A percentile compares a stretch with the other conserved stretches of the same genome.
These are phyloP conservation scores for Eucalyptus polybractea DNA, from an alignment of 345 rosid species.

Conservation along the genomic window DNA sequence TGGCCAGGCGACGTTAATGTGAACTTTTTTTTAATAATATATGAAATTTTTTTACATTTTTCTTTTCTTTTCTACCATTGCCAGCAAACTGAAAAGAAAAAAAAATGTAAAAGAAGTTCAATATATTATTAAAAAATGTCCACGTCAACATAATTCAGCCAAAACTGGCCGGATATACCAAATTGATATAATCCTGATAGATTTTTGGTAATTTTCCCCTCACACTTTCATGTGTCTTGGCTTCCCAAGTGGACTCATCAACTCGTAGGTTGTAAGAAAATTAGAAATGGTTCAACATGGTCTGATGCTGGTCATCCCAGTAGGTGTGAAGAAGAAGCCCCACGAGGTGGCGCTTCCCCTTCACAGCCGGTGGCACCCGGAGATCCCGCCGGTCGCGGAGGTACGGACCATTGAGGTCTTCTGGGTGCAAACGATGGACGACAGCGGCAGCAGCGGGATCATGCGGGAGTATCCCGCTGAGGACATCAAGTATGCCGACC, in stretches of 20 bases:
- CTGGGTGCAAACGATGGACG: slow-evolving; percentile 46
- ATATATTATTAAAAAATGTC: too few species aligned
- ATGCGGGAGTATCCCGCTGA: slow-evolving; percentile 19
- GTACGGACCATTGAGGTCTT: slow-evolving; percentile 22
- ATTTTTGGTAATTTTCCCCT: too few species aligned
- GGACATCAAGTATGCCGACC: slow-evolving; percentile 34
- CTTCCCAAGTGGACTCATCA: background rate
- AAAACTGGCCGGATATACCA: too few species aligned
- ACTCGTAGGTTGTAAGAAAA: background rate
- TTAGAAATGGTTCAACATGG: slow-evolving; percentile 11
- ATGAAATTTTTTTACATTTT: too few species aligned
- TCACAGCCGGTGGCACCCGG: slow-evolving; percentile 47
- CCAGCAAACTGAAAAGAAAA: too few species aligned
- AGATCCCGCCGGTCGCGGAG: slow-evolving; percentile 34
- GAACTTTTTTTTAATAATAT: too few species aligned
- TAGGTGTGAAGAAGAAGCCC: slow-evolving; percentile 54
- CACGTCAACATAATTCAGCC: rapidly evolving
- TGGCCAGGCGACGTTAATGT: rapidly evolving
- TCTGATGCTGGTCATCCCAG: slow-evolving; percentile 22
- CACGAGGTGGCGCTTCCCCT: slow-evolving; percentile 28
- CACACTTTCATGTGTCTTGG: background rate
- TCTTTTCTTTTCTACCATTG: too few species aligned
- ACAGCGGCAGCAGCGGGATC: slow-evolving; percentile 24
- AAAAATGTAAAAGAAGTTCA: too few species aligned
- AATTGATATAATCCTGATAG: too few species aligned